Evolutionary conservation across 1,284 basidiomycete species (phyloP).

Genomic region (Hymenochaete sp.): DNA sequence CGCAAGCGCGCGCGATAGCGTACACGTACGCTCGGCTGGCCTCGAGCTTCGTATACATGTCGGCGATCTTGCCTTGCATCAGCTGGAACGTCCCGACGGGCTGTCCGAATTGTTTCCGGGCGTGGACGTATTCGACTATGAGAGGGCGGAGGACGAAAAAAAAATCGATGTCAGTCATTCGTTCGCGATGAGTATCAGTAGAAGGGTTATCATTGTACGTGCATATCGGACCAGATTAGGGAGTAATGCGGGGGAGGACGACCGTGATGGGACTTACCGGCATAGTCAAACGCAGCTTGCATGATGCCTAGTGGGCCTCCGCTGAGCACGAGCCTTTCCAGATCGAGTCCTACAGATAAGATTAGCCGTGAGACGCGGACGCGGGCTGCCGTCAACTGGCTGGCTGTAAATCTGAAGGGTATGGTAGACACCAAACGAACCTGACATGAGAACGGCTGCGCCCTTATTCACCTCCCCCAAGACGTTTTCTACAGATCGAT

Average conservation of each 20-base stretch:
- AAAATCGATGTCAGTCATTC: no score
- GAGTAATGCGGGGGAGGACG: background rate
- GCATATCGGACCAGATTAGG: background rate
- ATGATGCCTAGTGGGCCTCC: slow-evolving; percentile 63
- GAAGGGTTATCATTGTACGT: no score
- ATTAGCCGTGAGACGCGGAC: no score
- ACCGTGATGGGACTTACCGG: slow-evolving; percentile 24
- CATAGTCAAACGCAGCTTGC: slow-evolving; percentile 90
- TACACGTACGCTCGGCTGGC: slow-evolving; percentile 90
- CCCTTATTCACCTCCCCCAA: slow-evolving; percentile 76
- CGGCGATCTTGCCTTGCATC: slow-evolving; percentile 91
- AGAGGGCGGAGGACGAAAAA: background rate
- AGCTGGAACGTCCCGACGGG: slow-evolving; percentile 89
- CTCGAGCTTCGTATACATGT: slow-evolving; percentile 94
- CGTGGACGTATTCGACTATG: slow-evolving; percentile 75
- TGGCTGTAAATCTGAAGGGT: no score
- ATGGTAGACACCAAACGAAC: no score
- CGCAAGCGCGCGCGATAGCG: slow-evolving; percentile 84
- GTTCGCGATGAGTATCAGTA: no score
- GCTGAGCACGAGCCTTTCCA: slow-evolving; percentile 86
- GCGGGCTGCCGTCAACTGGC: no score
- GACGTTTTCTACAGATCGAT: slow-evolving; percentile 56
- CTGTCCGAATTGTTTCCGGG: slow-evolving; percentile 84
- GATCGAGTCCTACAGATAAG: no score
- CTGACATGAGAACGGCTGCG: slow-evolving; percentile 87